phyloP scores from a whole-genome alignment of 139 green algal species.

The Coelastrella sp. region DNA sequence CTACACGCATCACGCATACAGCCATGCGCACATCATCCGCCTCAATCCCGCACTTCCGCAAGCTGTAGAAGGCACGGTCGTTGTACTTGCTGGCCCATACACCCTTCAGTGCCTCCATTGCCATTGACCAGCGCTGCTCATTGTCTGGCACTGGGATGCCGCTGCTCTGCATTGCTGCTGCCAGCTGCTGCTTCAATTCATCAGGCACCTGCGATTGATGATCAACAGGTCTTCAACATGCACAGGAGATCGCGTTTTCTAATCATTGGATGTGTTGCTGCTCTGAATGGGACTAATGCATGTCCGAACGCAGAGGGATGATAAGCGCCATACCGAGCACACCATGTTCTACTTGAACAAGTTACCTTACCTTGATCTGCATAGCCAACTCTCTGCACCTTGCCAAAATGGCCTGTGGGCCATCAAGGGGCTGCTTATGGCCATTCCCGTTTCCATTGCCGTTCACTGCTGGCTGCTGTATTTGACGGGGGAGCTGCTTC shows the following conservation, averaged over 20 bases:
- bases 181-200: conserved; percentile 73
- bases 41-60: conserved; percentile 77
- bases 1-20: conserved; percentile 92
- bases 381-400: conserved; percentile 68
- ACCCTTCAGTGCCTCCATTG: conserved; percentile 76
- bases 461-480: not conserved
- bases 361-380: conserved; percentile 52
- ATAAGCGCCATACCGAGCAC: no score
- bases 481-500: conserved; percentile 39
- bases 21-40: conserved; percentile 97
- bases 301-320: no score
- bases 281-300: no score
- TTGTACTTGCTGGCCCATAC: conserved; percentile 99
- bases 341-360: no score
- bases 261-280: no score
- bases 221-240: no score
- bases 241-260: no score
- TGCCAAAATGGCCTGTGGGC: conserved; percentile 56
- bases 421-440: not conserved
- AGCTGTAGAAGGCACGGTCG: conserved; percentile 68
- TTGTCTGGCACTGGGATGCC: conserved; percentile 83
- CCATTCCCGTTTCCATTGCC: conserved; percentile 32
- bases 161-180: conserved; percentile 70
- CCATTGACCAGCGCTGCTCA: conserved; percentile 79
- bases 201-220: conserved; percentile 60